Percentiles rank a stretch among this genome's conserved stretches.
These are phyloP conservation scores for Kwoniella dendrophila DNA, from an alignment of 768 basidiomycete species.

Conservation along the genomic window DNA sequence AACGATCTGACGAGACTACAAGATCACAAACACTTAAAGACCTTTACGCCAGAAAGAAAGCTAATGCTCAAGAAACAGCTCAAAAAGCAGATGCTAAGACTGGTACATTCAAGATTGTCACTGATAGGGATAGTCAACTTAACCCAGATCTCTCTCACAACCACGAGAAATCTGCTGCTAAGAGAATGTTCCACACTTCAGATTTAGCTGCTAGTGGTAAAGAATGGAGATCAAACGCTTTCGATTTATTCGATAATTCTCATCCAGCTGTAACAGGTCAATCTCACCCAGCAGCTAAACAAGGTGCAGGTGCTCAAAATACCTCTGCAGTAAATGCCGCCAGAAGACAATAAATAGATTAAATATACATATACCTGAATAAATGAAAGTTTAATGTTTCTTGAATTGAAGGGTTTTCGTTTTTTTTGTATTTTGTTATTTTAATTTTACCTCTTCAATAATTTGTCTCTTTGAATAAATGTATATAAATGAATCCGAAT, in stretches of 20 bases:
- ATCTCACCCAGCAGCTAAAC: conserved; percentile 38
- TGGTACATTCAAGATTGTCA: conserved; percentile 77
- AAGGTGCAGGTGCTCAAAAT: conserved; percentile 32
- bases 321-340: conserved; percentile 18
- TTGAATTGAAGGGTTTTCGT: background rate
- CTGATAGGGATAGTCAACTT: conserved; percentile 65
- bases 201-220: conserved; percentile 59
- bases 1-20: conserved; percentile 54
- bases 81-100: conserved; percentile 52
- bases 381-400: no score
- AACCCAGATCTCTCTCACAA: conserved; percentile 68
- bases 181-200: conserved; percentile 61
- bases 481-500: conserved; percentile 16
- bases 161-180: conserved; percentile 67
- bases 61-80: conserved; percentile 59
- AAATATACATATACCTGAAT: no score
- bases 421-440: background rate
- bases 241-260: conserved; percentile 50
- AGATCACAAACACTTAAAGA: conserved; percentile 48
- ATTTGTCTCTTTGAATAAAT: background rate
- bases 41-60: conserved; percentile 57
- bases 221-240: conserved; percentile 61
- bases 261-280: conserved; percentile 54
- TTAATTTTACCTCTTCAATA: conserved; percentile 6
- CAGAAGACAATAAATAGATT: background rate